These are phyloP conservation scores for Colletotrichum siamense DNA, from an alignment of 2,329 filamentous ascomycete species.

Conservation along the genomic window DNA sequence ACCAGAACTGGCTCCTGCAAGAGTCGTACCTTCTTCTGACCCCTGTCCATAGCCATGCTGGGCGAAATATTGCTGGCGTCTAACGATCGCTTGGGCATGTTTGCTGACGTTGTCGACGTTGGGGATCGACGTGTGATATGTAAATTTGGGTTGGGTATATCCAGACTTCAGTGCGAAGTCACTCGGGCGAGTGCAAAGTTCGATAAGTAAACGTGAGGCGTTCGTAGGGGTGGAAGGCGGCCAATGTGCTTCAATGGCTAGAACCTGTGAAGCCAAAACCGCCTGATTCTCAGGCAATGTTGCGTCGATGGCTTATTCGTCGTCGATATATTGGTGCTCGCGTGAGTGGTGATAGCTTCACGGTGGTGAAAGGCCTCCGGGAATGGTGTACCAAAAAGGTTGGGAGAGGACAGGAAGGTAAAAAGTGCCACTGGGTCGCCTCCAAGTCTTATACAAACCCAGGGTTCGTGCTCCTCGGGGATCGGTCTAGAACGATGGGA, in stretches of 20 bases:
- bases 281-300: background rate
- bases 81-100: slow-evolving; percentile 45
- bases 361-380: background rate
- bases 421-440: slow-evolving; percentile 1
- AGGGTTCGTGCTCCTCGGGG: slow-evolving; percentile 9
- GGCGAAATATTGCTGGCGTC: slow-evolving; percentile 29
- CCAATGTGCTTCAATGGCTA: slow-evolving; percentile 12
- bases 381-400: background rate
- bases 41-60: slow-evolving; percentile 34
- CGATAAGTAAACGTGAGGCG: background rate
- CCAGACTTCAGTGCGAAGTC: too few relatives aligned
- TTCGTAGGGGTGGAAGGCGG: background rate
- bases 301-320: background rate
- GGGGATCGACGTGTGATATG: slow-evolving; percentile 9
- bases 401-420: background rate
- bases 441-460: slow-evolving; percentile 18
- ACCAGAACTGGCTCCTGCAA: slow-evolving; percentile 14
- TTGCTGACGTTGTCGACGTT: slow-evolving; percentile 7
- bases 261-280: slow-evolving; percentile 10
- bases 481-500: background rate
- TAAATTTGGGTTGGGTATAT: background rate
- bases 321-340: background rate
- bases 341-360: background rate
- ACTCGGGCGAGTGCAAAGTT: background rate
- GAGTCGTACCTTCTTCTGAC: slow-evolving; percentile 31